Evolutionary conservation across 331 rosid species (phyloP).

Genomic region (Spiraea crenata): DNA sequence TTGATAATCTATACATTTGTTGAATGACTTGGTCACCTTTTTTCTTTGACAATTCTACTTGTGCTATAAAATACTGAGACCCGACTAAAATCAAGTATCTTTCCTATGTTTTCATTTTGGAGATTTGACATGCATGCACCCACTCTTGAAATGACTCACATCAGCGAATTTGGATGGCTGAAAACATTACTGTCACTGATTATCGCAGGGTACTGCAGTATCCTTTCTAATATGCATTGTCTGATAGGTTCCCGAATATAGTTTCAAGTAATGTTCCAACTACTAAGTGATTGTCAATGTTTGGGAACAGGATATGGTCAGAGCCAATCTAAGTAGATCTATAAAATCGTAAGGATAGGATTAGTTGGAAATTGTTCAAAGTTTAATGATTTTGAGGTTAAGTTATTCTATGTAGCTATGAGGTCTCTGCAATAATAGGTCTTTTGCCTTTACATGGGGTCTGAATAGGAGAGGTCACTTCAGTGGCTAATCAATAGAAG

Average conservation of each 20-base stretch:
- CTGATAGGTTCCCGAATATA: neutral
- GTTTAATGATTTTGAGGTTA: neutral
- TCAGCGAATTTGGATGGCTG: neutral
- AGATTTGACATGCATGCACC: neutral
- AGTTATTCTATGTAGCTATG: neutral
- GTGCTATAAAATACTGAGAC: neutral
- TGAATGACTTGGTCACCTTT: slow-evolving; percentile 1
- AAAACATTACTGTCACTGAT: neutral
- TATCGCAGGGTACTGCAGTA: neutral
- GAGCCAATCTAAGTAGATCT: neutral
- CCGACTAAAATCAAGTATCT: neutral
- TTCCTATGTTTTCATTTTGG: neutral
- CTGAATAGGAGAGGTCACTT: neutral
- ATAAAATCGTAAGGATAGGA: neutral
- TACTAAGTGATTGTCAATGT: neutral
- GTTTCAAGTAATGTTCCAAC: neutral
- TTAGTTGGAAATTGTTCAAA: neutral
- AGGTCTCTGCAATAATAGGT: neutral
- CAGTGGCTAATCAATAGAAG: neutral
- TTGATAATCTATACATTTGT: neutral
- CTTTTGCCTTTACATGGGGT: neutral
- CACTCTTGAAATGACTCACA: neutral
- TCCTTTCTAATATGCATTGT: neutral
- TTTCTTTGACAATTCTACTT: neutral
- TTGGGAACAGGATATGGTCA: neutral